Base-by-base conservation (phyloP, 441 rosid genomes). In the Euphorbia schlechtendalii region DNA sequence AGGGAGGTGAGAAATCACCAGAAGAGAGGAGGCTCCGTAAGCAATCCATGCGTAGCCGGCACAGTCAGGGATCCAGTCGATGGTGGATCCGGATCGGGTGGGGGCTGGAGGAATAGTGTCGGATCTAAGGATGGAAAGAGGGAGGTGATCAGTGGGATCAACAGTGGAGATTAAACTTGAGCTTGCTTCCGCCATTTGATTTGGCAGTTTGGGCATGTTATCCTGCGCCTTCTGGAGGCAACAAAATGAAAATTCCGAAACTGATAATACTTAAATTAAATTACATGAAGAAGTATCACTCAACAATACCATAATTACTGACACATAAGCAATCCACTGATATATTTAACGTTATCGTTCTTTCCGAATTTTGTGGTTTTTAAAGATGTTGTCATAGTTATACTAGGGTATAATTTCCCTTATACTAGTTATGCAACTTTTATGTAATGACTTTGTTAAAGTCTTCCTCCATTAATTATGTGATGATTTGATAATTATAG, bases 41-140 rank as follows among this genome's bases (percentile, higher is more conserved):
- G 96, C 96, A 48, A 87, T 82, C 97, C 99, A 93, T 80, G 99
- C 83, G 87, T 86, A 78, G 67, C 97, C 95, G 38, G 82, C 79
- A 64, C 86, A 86, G 67, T 88, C 97, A 10, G 97, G 92, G 32
- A 93, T 73, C 96, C 96, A 90, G 75, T 93, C 99, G 69, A 87
- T 71, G 74, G 91, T 71, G 56, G 87, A 84, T 17, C 75, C 63
- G 27, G 89, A 82, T 71, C 83, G 80, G 48, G 81, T 81, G 25
- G 96, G 95, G 52, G 93, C 89, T 5, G 95, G 82, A 3, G 97
- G 93, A 45, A 90, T 70, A 67, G 56, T 69, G 51, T 93, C 95
- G 71, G 91, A 83, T 83, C 85, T 69, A 43, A 81, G 66, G 51
- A 86, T 78, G 17, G 83, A 74, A 52, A 89, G 86, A 11, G 91